A percentile compares a stretch with the other conserved stretches of the same genome.
These are phyloP conservation scores for Leccinum arenicola DNA, from an alignment of 768 basidiomycete genomes.

Conservation along the genomic window DNA sequence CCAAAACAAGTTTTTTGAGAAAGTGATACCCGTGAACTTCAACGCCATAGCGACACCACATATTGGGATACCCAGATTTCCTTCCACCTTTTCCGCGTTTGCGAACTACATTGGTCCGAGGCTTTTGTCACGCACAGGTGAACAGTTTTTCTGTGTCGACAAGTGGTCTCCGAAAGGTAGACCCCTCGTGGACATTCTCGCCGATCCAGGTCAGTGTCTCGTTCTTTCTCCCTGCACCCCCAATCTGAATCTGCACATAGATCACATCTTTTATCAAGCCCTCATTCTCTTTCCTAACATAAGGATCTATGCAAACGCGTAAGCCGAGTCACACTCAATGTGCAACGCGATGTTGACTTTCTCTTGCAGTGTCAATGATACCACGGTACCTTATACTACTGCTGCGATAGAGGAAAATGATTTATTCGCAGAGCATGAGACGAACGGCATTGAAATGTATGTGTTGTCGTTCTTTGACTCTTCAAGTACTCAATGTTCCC, in stretches of 20 bases:
- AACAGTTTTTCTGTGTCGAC: constrained; percentile 74
- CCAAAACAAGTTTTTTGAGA: constrained; percentile 68
- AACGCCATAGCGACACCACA: constrained; percentile 83
- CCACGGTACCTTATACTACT: constrained; percentile 81
- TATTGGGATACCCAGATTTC: constrained; percentile 67
- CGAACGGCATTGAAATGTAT: constrained; percentile 63
- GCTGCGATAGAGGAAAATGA: constrained; percentile 70
- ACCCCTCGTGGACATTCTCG: constrained; percentile 72
- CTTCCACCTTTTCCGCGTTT: constrained; percentile 55
- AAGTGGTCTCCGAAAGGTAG: constrained; percentile 67
- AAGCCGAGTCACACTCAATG: constrained; percentile 20
- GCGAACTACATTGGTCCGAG: constrained; percentile 58
- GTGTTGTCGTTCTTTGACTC: constrained; percentile 17
- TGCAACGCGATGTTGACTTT: background rate
- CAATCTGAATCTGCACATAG: constrained; percentile 34
- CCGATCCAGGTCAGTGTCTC: constrained; percentile 61
- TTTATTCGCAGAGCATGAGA: constrained; percentile 54
- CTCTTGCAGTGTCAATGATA: constrained; percentile 57
- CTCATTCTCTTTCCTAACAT: constrained; percentile 64
- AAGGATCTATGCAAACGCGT: constrained; percentile 81
- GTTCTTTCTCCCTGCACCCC: background rate
- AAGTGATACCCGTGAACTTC: constrained; percentile 74
- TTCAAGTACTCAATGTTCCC: constrained; percentile 4
- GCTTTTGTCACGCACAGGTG: constrained; percentile 75
- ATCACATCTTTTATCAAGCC: constrained; percentile 72